Percentiles rank a stretch among this genome's conserved stretches.
Evolutionary conservation across 768 basidiomycete species (phyloP).

Genomic region (Russula lepida): DNA sequence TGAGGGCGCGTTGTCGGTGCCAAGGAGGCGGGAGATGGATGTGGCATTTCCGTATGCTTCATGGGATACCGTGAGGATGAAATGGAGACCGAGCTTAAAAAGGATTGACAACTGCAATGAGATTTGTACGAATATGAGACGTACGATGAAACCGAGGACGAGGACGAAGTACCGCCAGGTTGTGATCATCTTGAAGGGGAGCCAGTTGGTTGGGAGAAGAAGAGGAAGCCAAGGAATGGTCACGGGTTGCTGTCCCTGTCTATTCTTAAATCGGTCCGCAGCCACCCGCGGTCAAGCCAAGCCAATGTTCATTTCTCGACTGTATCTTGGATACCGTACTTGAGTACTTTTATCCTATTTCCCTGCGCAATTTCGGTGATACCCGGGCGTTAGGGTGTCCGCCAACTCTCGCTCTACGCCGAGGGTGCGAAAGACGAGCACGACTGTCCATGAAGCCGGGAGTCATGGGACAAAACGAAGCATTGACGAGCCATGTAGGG

Average conservation of each 20-base stretch:
- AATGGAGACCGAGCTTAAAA: constrained; percentile 46
- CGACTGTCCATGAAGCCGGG: too few species aligned
- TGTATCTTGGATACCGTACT: too few species aligned
- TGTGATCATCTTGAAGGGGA: constrained; percentile 40
- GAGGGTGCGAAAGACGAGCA: too few species aligned
- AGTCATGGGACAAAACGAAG: too few species aligned
- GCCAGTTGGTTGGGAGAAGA: neutral
- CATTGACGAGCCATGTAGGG: too few species aligned
- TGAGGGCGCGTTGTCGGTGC: constrained; percentile 17
- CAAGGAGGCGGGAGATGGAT: constrained; percentile 33
- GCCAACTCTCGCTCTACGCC: too few species aligned
- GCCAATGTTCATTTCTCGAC: too few species aligned
- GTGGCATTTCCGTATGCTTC: constrained; percentile 42
- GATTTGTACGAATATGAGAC: constrained; percentile 2
- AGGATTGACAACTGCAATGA: neutral
- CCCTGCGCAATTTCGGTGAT: too few species aligned
- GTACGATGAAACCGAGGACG: constrained; percentile 29
- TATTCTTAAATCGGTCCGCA: neutral
- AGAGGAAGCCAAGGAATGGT: neutral
- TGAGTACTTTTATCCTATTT: too few species aligned
- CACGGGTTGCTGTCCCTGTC: neutral
- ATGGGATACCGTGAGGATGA: constrained; percentile 43
- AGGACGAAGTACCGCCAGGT: constrained; percentile 51
- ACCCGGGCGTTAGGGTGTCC: too few species aligned
- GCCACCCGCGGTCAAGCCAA: too few species aligned